Evolutionary conservation across 805 yeast species (phyloP).

Genomic region (Kurtzmaniella fragi): DNA sequence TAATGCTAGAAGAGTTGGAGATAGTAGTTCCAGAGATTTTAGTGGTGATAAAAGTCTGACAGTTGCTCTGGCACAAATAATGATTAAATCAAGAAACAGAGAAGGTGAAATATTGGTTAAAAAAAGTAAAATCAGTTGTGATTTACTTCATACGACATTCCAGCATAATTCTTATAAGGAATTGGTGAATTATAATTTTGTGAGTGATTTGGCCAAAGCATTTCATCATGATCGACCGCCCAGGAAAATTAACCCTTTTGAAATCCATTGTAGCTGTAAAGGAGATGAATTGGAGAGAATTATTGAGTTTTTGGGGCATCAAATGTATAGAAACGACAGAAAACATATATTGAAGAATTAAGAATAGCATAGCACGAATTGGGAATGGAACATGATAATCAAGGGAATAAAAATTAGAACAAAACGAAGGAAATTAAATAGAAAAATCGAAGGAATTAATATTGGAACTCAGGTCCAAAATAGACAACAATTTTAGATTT

Average conservation of each 20-base stretch:
- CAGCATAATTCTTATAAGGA: constrained; percentile 9
- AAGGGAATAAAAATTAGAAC: neutral
- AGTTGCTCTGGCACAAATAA: neutral
- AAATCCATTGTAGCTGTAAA: constrained; percentile 6
- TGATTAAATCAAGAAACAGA: constrained; percentile 1
- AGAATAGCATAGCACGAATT: neutral
- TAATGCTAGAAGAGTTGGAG: neutral
- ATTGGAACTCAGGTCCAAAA: neutral
- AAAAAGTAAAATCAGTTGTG: neutral
- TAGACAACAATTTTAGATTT: too few species aligned
- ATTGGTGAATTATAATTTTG: constrained; percentile 9
- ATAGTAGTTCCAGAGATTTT: neutral
- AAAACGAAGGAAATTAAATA: neutral
- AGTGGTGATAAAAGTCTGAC: neutral
- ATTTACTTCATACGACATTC: constrained; percentile 6
- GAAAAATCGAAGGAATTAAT: neutral
- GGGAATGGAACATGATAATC: neutral
- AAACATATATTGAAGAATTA: neutral
- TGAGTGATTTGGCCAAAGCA: constrained; percentile 1
- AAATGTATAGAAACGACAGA: neutral
- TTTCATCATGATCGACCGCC: too few species aligned
- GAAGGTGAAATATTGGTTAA: neutral
- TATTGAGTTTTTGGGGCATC: neutral
- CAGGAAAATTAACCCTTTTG: constrained; percentile 2
- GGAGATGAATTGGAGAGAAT: constrained; percentile 6